These are phyloP conservation scores for Phylloporus sp. DNA, from an alignment of 768 basidiomycete genomes.

Conservation along the genomic window DNA sequence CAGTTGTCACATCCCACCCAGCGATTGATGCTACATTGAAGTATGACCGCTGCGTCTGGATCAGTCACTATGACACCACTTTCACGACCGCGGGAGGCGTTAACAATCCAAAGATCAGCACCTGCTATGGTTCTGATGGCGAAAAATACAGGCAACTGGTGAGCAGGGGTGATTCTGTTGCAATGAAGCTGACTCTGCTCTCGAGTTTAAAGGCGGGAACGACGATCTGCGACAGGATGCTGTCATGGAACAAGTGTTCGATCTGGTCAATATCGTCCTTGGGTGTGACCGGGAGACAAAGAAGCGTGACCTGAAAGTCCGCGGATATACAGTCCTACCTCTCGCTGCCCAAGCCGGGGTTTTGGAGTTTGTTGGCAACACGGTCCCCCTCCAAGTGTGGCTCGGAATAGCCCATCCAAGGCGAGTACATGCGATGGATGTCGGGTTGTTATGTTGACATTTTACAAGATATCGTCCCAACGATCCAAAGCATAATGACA, in stretches of 20 bases:
- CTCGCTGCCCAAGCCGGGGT: conserved; percentile 76
- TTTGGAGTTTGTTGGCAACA: conserved; percentile 86
- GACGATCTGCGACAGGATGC: conserved; percentile 97
- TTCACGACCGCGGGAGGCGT: conserved; percentile 73
- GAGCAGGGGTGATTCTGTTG: conserved; percentile 24
- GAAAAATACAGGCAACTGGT: conserved; percentile 74
- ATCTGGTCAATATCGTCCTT: conserved; percentile 78
- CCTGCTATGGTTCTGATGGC: conserved; percentile 66
- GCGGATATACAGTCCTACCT: conserved; percentile 88
- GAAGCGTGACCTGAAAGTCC: conserved; percentile 64
- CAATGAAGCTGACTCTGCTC: conserved; percentile 2
- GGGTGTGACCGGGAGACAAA: conserved; percentile 68
- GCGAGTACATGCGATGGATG: conserved; percentile 35
- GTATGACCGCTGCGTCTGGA: conserved; percentile 69
- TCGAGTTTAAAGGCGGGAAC: conserved; percentile 83
- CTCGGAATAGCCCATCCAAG: conserved; percentile 54
- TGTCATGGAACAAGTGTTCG: conserved; percentile 98
- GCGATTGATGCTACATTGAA: conserved; percentile 63
- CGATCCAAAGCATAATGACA: conserved; percentile 41
- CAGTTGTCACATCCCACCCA: conserved; percentile 71
- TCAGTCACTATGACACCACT: conserved; percentile 51
- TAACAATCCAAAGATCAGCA: conserved; percentile 76
- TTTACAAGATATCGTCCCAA: conserved; percentile 57
- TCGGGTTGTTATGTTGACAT: not conserved
- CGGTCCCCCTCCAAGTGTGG: conserved; percentile 59